These are phyloP conservation scores for Penstemon eatonii DNA, from an alignment of 257 asterid genomes.

Conservation along the genomic window DNA sequence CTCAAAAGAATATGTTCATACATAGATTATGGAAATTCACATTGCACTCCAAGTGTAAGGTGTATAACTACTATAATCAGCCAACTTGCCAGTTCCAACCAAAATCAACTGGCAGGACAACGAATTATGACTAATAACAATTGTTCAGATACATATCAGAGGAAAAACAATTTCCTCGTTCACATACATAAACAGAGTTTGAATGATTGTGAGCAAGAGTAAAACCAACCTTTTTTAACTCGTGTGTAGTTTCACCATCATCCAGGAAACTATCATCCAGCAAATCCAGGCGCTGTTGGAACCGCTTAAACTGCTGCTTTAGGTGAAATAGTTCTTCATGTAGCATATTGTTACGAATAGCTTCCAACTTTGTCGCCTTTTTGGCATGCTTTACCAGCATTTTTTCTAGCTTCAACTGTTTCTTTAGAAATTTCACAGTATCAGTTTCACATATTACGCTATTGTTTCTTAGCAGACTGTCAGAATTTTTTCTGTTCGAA, in stretches of 20 bases:
- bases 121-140: constrained; percentile 17
- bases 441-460: constrained; percentile 45
- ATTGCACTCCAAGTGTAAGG: constrained; percentile 12
- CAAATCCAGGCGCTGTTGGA: constrained; percentile 53
- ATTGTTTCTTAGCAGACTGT: constrained; percentile 32
- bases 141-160: constrained; percentile 1
- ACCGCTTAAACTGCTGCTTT: constrained; percentile 51
- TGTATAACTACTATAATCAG: constrained; percentile 12
- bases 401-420: constrained; percentile 73
- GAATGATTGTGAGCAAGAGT: constrained; percentile 19
- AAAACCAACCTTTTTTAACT: constrained; percentile 71
- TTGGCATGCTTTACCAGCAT: constrained; percentile 68
- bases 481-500: constrained; percentile 36
- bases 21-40: constrained; percentile 14
- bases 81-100: constrained; percentile 5
- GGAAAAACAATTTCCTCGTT: constrained; percentile 13
- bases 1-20: constrained; percentile 12
- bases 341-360: constrained; percentile 52
- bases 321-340: constrained; percentile 52
- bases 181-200: constrained; percentile 17
- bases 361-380: constrained; percentile 59
- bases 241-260: constrained; percentile 44
- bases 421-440: constrained; percentile 47
- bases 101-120: constrained; percentile 24
- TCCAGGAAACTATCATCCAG: constrained; percentile 46